phyloP scores from a whole-genome alignment of 1,139 yeast genomes.

The Lodderomyces orthopsilosis region DNA sequence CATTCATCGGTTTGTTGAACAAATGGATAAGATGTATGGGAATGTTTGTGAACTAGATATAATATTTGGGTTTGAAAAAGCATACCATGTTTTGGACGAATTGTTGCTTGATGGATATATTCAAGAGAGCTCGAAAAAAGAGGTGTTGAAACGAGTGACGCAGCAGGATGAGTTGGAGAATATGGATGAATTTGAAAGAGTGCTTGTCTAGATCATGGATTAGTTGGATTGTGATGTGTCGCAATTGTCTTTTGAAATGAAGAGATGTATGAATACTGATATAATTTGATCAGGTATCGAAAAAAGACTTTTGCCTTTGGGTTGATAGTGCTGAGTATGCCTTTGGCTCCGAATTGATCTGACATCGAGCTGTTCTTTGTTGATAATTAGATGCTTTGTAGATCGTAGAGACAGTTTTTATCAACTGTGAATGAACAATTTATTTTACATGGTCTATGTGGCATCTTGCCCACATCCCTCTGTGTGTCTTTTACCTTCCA shows the following conservation, averaged over 20 bases:
- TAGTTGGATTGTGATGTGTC: background rate
- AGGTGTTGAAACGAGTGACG: slow-evolving; percentile 69
- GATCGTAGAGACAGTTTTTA: no score
- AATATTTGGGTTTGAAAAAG: slow-evolving; percentile 91
- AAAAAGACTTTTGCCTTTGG: no score
- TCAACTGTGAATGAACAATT: no score
- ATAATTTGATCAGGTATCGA: no score
- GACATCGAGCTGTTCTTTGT: no score
- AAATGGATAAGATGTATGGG: slow-evolving; percentile 95
- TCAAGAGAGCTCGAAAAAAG: slow-evolving; percentile 80
- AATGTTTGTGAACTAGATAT: slow-evolving; percentile 93
- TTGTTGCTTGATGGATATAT: slow-evolving; percentile 78
- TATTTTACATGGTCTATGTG: no score
- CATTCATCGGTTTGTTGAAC: slow-evolving; percentile 92
- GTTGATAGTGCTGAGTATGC: no score
- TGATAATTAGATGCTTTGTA: no score
- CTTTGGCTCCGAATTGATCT: no score
- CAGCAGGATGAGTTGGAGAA: slow-evolving; percentile 70
- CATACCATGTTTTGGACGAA: slow-evolving; percentile 90
- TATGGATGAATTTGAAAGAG: slow-evolving; percentile 49
- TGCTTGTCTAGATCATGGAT: slow-evolving; percentile 23
- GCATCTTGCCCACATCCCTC: no score
- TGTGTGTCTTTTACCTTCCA: no score
- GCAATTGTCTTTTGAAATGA: background rate
- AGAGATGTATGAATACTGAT: background rate